These are phyloP conservation scores for Ettlia oleoabundans DNA, from an alignment of 139 green algal genomes.

Conservation along the genomic window DNA sequence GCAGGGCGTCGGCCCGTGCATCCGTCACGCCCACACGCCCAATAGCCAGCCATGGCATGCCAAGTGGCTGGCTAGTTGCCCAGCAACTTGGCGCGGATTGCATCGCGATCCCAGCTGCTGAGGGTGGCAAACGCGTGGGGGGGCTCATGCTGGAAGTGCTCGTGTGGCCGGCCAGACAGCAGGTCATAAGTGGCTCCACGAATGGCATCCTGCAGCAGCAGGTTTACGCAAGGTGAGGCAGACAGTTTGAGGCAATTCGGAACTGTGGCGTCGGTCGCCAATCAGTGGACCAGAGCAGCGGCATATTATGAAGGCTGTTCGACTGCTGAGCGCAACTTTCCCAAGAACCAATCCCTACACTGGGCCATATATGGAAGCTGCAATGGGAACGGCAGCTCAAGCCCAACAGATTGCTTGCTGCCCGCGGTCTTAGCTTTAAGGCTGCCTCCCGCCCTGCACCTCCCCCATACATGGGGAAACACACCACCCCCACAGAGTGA, in stretches of 20 bases:
- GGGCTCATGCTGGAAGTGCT: slow-evolving; percentile 50
- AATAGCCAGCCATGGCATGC: neutral
- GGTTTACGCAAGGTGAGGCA: neutral
- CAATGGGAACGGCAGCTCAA: too few relatives aligned
- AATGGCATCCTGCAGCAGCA: slow-evolving; percentile 67
- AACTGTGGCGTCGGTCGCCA: too few relatives aligned
- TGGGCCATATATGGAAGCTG: neutral
- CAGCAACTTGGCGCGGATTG: slow-evolving; percentile 29
- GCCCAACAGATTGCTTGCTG: neutral
- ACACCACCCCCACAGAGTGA: too few relatives aligned
- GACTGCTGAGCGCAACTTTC: too few relatives aligned
- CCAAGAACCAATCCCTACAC: neutral
- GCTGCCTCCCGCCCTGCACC: too few relatives aligned
- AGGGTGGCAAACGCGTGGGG: slow-evolving; percentile 47
- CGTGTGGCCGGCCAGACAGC: slow-evolving; percentile 37
- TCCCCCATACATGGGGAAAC: too few relatives aligned
- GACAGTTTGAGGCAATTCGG: too few relatives aligned
- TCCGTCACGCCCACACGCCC: too few relatives aligned
- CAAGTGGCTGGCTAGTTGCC: neutral
- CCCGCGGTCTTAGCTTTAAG: too few relatives aligned
- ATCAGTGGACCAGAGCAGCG: too few relatives aligned
- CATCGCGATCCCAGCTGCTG: slow-evolving; percentile 22
- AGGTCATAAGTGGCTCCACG: slow-evolving; percentile 75
- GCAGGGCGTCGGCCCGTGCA: too few relatives aligned
- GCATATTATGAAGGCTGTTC: too few relatives aligned